Percentiles rank a stretch among this genome's conserved stretches.
phyloP scores from a whole-genome alignment of 129 eudicot genomes.

The Tagetes patula region DNA sequence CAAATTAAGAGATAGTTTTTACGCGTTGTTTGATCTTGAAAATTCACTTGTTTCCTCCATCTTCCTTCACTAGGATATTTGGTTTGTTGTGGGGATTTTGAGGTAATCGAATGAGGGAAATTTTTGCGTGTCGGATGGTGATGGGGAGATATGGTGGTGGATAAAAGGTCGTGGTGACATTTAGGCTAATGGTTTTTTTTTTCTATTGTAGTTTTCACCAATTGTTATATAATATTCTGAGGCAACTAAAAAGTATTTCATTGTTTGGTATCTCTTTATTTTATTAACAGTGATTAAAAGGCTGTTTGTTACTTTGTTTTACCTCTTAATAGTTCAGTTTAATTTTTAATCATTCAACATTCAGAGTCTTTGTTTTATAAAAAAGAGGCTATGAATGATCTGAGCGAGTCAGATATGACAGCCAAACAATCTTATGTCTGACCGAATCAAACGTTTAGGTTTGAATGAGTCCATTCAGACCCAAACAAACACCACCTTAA shows the following conservation, averaged over 20 bases:
- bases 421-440: too few relatives aligned
- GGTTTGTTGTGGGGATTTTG: not conserved
- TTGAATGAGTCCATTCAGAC: too few relatives aligned
- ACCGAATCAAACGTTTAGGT: too few relatives aligned
- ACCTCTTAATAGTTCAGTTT: too few relatives aligned
- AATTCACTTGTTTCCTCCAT: not conserved
- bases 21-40: not conserved
- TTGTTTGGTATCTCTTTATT: not conserved
- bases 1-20: not conserved
- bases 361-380: too few relatives aligned
- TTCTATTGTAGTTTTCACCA: not conserved
- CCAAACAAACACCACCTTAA: too few relatives aligned
- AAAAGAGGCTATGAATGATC: too few relatives aligned
- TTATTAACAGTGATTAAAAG: too few relatives aligned
- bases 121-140: not conserved
- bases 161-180: not conserved
- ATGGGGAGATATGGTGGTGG: not conserved
- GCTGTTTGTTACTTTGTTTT: too few relatives aligned
- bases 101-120: not conserved
- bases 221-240: not conserved
- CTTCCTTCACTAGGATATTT: not conserved
- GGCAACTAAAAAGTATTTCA: not conserved
- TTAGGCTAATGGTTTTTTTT: constrained; percentile 6
- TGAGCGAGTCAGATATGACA: too few relatives aligned
- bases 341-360: too few relatives aligned